Evolutionary conservation across 2,329 filamentous ascomycete genomes (phyloP).

Genomic region (Fusarium sambucinum): DNA sequence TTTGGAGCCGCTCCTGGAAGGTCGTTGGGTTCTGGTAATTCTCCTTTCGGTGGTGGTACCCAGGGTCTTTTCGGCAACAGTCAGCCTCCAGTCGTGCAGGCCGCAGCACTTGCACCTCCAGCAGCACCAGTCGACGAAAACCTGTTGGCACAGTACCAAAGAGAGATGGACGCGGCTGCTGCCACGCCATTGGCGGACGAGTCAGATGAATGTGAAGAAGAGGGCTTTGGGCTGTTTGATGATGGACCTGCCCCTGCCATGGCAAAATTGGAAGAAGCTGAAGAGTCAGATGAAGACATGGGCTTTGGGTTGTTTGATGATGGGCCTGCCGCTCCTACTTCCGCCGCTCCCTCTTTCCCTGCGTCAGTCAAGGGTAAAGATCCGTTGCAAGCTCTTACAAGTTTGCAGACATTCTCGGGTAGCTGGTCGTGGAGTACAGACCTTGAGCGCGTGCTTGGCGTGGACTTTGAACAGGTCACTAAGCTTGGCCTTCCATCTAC

Average conservation of each 20-base stretch:
- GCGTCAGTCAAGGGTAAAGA: neutral
- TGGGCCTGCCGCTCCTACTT: neutral
- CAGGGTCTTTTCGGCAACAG: neutral
- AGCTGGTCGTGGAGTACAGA: slow-evolving; percentile 49
- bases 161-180: slow-evolving; percentile 11
- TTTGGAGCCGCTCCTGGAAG: slow-evolving; percentile 6
- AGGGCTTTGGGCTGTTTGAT: neutral
- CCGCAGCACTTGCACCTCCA: slow-evolving; percentile 1
- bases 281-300: slow-evolving; percentile 4
- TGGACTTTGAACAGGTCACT: slow-evolving; percentile 15
- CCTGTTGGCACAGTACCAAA: neutral
- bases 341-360: neutral
- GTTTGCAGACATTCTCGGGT: slow-evolving; percentile 60
- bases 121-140: neutral
- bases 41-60: neutral
- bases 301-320: neutral
- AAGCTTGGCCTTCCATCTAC: slow-evolving; percentile 18
- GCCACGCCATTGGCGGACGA: slow-evolving; percentile 2
- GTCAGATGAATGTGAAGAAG: neutral
- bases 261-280: neutral
- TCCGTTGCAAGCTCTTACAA: slow-evolving; percentile 57
- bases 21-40: neutral
- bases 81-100: neutral
- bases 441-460: slow-evolving; percentile 49
- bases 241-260: neutral